Conservation (phyloP, 306 rosid genomes). For the Dicorynia guianensis region DNA sequence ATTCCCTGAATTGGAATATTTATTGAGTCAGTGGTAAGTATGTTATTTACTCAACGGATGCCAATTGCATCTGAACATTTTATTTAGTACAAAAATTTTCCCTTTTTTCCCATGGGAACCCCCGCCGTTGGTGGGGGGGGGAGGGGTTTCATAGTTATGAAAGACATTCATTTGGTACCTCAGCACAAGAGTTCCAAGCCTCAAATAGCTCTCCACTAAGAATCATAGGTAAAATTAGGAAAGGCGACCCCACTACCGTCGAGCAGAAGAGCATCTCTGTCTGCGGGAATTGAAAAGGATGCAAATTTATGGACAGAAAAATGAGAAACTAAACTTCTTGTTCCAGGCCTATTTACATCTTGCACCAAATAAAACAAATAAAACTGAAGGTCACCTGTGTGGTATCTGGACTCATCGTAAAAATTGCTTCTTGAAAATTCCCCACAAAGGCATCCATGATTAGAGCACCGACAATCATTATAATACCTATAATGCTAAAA, state of each 20-base stretch:
- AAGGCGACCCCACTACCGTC: conserved; percentile 66
- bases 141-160: too few relatives aligned
- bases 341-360: neutral
- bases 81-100: too few relatives aligned
- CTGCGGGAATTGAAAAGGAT: conserved; percentile 39
- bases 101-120: too few relatives aligned
- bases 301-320: neutral
- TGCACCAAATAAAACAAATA: neutral
- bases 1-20: neutral
- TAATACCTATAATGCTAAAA: conserved; percentile 58
- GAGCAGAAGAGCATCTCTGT: conserved; percentile 77
- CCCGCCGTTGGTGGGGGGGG: too few relatives aligned
- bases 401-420: conserved; percentile 63
- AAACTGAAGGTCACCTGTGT: conserved; percentile 50
- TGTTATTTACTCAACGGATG: too few relatives aligned
- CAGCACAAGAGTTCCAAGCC: conserved; percentile 72
- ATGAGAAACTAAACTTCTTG: too few relatives aligned
- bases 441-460: conserved; percentile 74
- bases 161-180: conserved; percentile 42
- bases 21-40: neutral
- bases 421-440: conserved; percentile 74
- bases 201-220: conserved; percentile 64
- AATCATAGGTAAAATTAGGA: conserved; percentile 64
- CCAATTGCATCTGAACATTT: neutral
- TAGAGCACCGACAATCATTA: conserved; percentile 68